Conservation (phyloP, 78 protist genomes). For the Acrasis kona region DNA sequence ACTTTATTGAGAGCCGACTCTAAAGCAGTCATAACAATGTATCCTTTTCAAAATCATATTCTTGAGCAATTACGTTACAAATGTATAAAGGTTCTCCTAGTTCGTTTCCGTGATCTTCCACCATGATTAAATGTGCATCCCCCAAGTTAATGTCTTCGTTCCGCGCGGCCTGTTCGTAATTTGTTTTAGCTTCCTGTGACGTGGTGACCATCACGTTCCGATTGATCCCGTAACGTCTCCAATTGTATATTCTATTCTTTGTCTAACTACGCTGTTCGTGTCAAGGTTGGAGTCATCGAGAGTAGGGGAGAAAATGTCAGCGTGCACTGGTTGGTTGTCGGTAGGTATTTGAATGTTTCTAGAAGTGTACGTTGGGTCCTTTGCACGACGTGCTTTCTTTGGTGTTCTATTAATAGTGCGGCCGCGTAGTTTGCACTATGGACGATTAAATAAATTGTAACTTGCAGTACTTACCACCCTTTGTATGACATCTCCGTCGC, state of each 20-base stretch:
- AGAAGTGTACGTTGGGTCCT: no score
- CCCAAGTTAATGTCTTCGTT: background rate
- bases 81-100: background rate
- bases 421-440: slow-evolving; percentile 52
- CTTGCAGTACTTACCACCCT: background rate
- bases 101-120: background rate
- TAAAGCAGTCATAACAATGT: background rate
- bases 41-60: background rate
- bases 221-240: background rate
- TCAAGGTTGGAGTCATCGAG: no score
- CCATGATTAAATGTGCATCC: background rate
- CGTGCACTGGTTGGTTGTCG: no score
- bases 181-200: background rate
- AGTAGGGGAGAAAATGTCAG: no score
- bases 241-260: no score
- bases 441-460: background rate
- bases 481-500: background rate
- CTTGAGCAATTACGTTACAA: background rate
- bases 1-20: background rate
- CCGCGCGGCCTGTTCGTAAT: background rate
- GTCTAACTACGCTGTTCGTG: no score
- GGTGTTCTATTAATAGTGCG: slow-evolving; percentile 39
- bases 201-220: background rate
- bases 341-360: no score
- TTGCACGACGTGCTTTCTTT: no score